Conservation (phyloP, 306 rosid species). For the Hippophae rhamnoides region DNA sequence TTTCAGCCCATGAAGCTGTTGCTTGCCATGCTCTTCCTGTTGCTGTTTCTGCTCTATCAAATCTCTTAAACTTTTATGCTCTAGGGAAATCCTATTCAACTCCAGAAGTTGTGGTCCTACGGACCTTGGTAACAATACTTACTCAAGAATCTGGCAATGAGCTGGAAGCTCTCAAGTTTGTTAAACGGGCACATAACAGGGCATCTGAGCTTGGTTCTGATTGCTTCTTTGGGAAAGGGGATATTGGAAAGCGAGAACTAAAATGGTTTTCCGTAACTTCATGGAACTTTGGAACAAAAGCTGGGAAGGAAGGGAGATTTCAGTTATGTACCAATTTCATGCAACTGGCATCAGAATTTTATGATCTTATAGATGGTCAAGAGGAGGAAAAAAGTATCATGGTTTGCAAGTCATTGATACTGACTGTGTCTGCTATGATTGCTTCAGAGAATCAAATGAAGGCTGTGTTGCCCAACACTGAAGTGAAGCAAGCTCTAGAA, state of each 20-base stretch:
- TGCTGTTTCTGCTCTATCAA: slow-evolving; percentile 66
- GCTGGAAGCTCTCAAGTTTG: slow-evolving; percentile 45
- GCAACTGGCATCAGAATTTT: slow-evolving; percentile 63
- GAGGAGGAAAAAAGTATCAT: slow-evolving; percentile 40
- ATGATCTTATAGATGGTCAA: slow-evolving; percentile 37
- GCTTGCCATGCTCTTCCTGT: slow-evolving; percentile 78
- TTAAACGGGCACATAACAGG: slow-evolving; percentile 45
- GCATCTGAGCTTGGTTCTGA: slow-evolving; percentile 59
- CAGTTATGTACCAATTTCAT: slow-evolving; percentile 64
- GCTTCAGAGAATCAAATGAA: slow-evolving; percentile 63
- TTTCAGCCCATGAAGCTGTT: slow-evolving; percentile 95
- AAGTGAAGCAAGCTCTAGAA: slow-evolving; percentile 56
- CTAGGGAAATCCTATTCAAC: slow-evolving; percentile 70
- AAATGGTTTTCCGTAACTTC: slow-evolving; percentile 86
- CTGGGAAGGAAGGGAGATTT: slow-evolving; percentile 54
- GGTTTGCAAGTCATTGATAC: slow-evolving; percentile 59
- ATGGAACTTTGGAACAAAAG: slow-evolving; percentile 77
- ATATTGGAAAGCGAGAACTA: slow-evolving; percentile 73
- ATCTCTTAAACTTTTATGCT: slow-evolving; percentile 53
- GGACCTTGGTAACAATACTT: slow-evolving; percentile 72
- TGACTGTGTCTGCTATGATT: slow-evolving; percentile 59
- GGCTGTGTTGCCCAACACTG: slow-evolving; percentile 48
- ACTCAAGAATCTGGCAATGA: slow-evolving; percentile 63
- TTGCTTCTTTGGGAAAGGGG: slow-evolving; percentile 76
- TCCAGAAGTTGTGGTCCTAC: slow-evolving; percentile 65